Base-by-base conservation (phyloP, 169 alveolate species). In the Toxoplasma gondii region DNA sequence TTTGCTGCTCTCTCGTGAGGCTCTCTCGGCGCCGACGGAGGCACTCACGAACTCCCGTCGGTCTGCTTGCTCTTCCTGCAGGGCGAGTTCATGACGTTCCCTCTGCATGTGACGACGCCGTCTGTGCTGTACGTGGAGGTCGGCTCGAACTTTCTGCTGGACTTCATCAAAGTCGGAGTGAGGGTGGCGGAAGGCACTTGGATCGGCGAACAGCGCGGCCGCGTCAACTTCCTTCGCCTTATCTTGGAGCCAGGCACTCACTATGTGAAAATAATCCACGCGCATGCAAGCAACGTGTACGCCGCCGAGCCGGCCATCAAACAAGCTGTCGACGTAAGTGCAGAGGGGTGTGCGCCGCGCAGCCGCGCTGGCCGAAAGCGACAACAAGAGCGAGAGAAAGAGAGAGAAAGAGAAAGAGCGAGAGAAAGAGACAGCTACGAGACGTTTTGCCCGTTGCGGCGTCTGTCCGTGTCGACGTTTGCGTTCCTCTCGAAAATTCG, bases 131-230 rank as follows among this genome's bases (percentile, higher is more conserved):
- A 93, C 86, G 88, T 91, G 88, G 93, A 93, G 91, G 70, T 53
- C 34, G 95, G 93, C 44, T 93, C 95, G 24, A 86, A 86, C 54
- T 93, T 93, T 44, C 67, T 93, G 27, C 53, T 93, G 29, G 93
- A 93, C n/a, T 93, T 87, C 86, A 93, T 93, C 36, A 41, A 88
- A 45, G 95, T 96, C 38, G 97, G 96, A 70, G 94, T 96, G 34
- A 90, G 91, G n/a, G 97, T 96, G 31, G 96, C 94, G 29, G 97
- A 96, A 31, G 97, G 97, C 29, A 88, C 93, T 29, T 96, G 97
- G 97, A 94, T 96, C 39, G 97, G 96, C 5, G 97, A 96, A 80
- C 97, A 96, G 91, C 54, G 96, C 82, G 96, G 95, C 31, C 93
- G 74, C 4, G 93, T 87, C 49, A 96, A 96, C 54, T 91, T 94